Conservation (phyloP, 1,139 yeast genomes). For the Geotrichum phurueaensis region DNA sequence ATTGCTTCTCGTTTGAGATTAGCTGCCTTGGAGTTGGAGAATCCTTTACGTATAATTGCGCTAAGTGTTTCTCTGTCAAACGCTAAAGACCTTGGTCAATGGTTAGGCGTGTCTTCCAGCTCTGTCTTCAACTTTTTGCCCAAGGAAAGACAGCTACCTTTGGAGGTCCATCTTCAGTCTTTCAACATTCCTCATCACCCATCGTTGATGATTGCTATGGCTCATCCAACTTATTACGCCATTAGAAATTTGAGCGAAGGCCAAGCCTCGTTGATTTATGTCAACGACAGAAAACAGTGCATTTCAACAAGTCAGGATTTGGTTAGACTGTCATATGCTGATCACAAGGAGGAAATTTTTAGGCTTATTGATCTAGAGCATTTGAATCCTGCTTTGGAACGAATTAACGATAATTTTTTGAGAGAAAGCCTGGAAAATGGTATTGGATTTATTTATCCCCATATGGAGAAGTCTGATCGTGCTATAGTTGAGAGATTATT, state of each 20-base stretch:
- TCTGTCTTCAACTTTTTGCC: conserved; percentile 68
- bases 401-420: conserved; percentile 46
- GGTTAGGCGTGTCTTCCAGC: conserved; percentile 67
- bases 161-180: conserved; percentile 56
- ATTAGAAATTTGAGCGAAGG: conserved; percentile 31
- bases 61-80: conserved; percentile 65
- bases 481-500: conserved; percentile 51
- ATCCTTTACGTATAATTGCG: conserved; percentile 52
- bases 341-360: conserved; percentile 36
- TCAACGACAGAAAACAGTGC: conserved; percentile 51
- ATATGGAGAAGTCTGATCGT: conserved; percentile 53
- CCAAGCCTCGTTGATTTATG: conserved; percentile 47
- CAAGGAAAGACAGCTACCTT: conserved; percentile 48
- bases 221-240: conserved; percentile 43
- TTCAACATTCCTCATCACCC: conserved; percentile 45
- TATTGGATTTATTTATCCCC: conserved; percentile 58
- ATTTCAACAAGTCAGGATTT: conserved; percentile 48
- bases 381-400: conserved; percentile 41
- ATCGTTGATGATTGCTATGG: conserved; percentile 47
- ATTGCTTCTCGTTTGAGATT: conserved; percentile 65
- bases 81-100: conserved; percentile 73
- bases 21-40: conserved; percentile 57
- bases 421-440: conserved; percentile 49
- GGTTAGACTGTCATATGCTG: conserved; percentile 36
- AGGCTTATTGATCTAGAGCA: conserved; percentile 37